Percentiles rank a stretch among this genome's conserved stretches.
Conservation (phyloP, 1,284 basidiomycete genomes). For the Xerocomus minutiporus region DNA sequence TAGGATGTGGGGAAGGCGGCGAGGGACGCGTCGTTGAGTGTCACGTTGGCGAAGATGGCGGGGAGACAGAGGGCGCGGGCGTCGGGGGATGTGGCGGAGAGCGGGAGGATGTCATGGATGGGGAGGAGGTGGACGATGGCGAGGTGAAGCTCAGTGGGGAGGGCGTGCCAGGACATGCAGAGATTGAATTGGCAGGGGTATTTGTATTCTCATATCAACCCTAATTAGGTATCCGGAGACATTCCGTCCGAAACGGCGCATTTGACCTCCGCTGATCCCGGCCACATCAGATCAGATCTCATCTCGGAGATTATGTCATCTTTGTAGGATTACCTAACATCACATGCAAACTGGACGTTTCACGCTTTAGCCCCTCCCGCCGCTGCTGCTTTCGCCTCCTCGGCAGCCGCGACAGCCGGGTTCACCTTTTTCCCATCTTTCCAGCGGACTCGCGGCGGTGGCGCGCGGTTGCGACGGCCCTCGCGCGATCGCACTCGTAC, state of each 20-base stretch:
- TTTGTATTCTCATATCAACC: conserved; percentile 12
- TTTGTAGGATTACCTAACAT: neutral
- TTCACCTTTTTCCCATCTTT: conserved; percentile 98
- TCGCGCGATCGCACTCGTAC: conserved; percentile 94
- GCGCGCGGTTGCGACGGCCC: conserved; percentile 92
- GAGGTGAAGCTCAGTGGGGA: conserved; percentile 65
- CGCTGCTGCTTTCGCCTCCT: conserved; percentile 54
- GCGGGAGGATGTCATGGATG: conserved; percentile 33
- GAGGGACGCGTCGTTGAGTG: conserved; percentile 45
- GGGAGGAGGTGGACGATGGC: conserved; percentile 51
- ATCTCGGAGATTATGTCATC: neutral
- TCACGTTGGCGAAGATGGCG: conserved; percentile 54
- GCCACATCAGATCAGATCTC: conserved; percentile 3
- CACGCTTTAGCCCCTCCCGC: conserved; percentile 43
- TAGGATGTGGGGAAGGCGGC: conserved; percentile 52
- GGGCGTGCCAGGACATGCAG: conserved; percentile 46
- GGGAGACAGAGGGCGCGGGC: conserved; percentile 56
- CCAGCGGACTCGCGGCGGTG: conserved; percentile 94
- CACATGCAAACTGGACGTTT: conserved; percentile 10
- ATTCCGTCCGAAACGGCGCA: conserved; percentile 25
- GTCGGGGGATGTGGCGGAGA: conserved; percentile 40
- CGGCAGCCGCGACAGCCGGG: conserved; percentile 73
- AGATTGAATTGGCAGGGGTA: neutral
- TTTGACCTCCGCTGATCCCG: conserved; percentile 19
- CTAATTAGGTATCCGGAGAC: conserved; percentile 14